A percentile compares a stretch with the other conserved stretches of the same genome.
These are phyloP conservation scores for Rosellinia necatrix DNA, from an alignment of 2,329 filamentous ascomycete species.

Conservation along the genomic window DNA sequence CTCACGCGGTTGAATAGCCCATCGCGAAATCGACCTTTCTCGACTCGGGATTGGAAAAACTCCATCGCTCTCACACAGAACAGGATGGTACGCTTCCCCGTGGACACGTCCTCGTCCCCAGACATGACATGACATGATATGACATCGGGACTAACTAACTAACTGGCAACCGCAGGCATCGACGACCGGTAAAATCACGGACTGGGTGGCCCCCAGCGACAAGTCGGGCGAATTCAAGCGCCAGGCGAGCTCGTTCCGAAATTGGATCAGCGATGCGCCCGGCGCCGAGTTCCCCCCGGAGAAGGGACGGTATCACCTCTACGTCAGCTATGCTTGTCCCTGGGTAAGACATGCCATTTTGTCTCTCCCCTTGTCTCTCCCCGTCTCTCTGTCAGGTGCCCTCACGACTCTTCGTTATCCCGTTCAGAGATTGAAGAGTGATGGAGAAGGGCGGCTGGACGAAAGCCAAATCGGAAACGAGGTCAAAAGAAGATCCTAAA, in stretches of 20 bases:
- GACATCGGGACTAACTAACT: neutral
- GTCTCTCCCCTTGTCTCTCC: neutral
- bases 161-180: constrained; percentile 26
- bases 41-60: neutral
- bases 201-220: constrained; percentile 81
- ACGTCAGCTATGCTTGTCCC: constrained; percentile 90
- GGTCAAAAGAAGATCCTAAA: no score
- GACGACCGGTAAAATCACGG: constrained; percentile 63
- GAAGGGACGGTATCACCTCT: constrained; percentile 91
- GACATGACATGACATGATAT: neutral
- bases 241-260: constrained; percentile 79
- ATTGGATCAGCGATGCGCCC: constrained; percentile 73
- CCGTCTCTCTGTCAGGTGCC: no score
- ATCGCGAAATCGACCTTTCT: neutral
- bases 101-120: neutral
- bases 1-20: neutral
- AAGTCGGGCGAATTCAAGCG: constrained; percentile 92
- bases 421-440: no score
- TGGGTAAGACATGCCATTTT: constrained; percentile 70
- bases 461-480: no score
- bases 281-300: constrained; percentile 81
- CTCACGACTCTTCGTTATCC: no score
- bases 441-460: no score
- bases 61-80: constrained; percentile 7
- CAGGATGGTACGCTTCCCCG: constrained; percentile 34